Base-by-base conservation (phyloP, 2,329 filamentous ascomycete species). In the Gremmenia infestans region DNA sequence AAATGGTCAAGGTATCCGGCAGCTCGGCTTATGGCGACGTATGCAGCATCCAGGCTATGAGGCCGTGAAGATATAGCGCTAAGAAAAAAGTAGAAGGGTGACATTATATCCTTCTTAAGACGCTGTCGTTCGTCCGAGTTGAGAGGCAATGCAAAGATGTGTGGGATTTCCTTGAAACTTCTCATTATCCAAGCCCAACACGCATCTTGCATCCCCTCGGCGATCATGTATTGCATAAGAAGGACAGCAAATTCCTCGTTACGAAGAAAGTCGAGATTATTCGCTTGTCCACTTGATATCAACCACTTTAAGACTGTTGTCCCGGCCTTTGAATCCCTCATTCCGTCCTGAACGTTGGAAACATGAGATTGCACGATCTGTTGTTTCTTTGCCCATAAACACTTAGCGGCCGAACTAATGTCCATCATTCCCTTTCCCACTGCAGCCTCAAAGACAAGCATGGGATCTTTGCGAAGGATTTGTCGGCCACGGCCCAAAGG, bases 301-400 rank as follows among this genome's bases (percentile, higher is more conserved):
- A 71, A 53, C 69, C 68, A 71, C 36, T 60, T 66, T 39, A 71
- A 50, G 8, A 70, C 67, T 45, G 64, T 66, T 23, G 63, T 37
- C 2, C 67, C 67, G 28, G 67, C 67, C n/a, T 67, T 65, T 1
- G 65, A 69, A 7, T 61, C 60, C 54, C 53, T 60, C 61, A 67
- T 66, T 5, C 58, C 61, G 32, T 64, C 61, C 46, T 52, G 46
- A n/a, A 68, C 45, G 5, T 49, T 55, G 8, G 54, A 35, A 19
- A 52, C 54, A 4, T 54, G 46, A 14, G 65, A 65, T 15, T 56
- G 46, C n/a, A 56, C 48, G 7, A 67, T 62, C 7, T 53, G 35
- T 19, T n/a, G 35, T 43, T 61, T 65, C 55, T 66, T 61, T 6
- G 57, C 60, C 36, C 36, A 39, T 23, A 71, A 55, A 32, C 61